These are phyloP conservation scores for Monilinia polystroma DNA, from an alignment of 2,329 filamentous ascomycete genomes.

Conservation along the genomic window DNA sequence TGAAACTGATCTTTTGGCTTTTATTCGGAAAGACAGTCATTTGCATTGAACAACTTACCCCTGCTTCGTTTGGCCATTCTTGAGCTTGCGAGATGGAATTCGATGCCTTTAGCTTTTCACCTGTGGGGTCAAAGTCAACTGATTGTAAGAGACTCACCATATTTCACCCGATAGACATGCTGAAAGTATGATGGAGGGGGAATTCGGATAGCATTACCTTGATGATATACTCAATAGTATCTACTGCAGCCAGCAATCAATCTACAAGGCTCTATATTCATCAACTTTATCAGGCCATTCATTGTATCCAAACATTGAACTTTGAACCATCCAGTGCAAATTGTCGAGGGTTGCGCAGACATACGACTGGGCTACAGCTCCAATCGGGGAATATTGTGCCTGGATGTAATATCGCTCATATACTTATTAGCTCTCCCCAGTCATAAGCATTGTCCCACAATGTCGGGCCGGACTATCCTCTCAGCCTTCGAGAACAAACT, in stretches of 20 bases:
- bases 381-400: no score
- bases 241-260: neutral
- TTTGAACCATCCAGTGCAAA: neutral
- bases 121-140: neutral
- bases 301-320: neutral
- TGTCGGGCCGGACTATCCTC: neutral
- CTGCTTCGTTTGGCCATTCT: conserved; percentile 16
- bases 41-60: neutral
- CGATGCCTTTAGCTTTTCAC: neutral
- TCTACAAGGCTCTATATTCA: neutral
- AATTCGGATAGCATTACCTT: neutral
- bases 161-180: neutral
- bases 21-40: neutral
- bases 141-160: no score
- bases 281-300: neutral
- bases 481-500: neutral
- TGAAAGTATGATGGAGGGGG: no score
- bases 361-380: no score
- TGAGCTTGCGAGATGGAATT: neutral
- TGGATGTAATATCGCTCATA: neutral
- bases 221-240: neutral
- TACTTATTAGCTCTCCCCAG: neutral
- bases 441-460: neutral
- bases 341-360: neutral
- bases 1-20: conserved; percentile 1